Conservation (phyloP, 2,329 filamentous ascomycete genomes). For the Rhinocladiella mackenziei region DNA sequence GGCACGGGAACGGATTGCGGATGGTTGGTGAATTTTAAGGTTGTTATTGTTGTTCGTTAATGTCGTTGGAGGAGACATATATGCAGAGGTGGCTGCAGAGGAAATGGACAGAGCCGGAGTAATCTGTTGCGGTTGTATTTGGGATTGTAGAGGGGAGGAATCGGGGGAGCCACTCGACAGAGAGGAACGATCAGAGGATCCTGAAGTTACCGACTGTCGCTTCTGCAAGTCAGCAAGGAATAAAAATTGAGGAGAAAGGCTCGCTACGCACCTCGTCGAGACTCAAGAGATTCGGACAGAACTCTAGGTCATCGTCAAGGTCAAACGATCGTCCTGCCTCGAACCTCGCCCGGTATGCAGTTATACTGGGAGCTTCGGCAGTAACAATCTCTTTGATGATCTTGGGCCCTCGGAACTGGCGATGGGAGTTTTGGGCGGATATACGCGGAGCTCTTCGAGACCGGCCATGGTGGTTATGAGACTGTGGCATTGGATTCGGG, state of each 20-base stretch:
- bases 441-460: conserved; percentile 79
- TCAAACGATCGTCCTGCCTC: conserved; percentile 92
- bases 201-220: conserved; percentile 87
- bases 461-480: conserved; percentile 59
- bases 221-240: conserved; percentile 43
- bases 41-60: conserved; percentile 63
- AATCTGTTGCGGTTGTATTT: conserved; percentile 66
- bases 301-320: conserved; percentile 91
- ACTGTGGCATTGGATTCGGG: conserved; percentile 37
- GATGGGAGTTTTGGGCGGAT: conserved; percentile 75
- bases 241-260: conserved; percentile 21
- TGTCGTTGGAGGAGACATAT: conserved; percentile 54
- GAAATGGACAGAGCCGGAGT: conserved; percentile 72
- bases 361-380: conserved; percentile 69
- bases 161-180: conserved; percentile 91
- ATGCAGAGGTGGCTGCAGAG: conserved; percentile 50
- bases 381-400: conserved; percentile 73
- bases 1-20: conserved; percentile 69
- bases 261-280: conserved; percentile 73
- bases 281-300: conserved; percentile 86
- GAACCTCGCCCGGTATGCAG: conserved; percentile 78
- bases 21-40: conserved; percentile 85
- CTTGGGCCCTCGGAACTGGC: conserved; percentile 79
- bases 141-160: conserved; percentile 84
- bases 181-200: conserved; percentile 86